Base-by-base conservation (phyloP, 495 filamentous ascomycete species). In the Cercophora sp. region DNA sequence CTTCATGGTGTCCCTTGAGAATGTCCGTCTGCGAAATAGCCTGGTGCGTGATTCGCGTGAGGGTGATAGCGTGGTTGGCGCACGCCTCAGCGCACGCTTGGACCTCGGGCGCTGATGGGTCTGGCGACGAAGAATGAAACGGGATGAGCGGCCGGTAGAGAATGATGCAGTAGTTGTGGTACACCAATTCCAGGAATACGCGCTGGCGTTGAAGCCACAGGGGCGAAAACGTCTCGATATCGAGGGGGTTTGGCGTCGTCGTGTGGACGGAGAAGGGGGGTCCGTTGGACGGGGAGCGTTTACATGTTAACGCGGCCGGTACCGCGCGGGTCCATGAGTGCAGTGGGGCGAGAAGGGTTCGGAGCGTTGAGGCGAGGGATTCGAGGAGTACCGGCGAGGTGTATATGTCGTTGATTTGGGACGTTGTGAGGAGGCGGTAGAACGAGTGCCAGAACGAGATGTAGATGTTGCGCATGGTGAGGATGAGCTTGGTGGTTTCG, bases 21-120 rank as follows among this genome's bases (percentile, higher is more conserved):
- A 80, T 56, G 11, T 64, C 56, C 4, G 76, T 78, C 18, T 65
- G 59, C 0, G 63, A 57, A 6, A 82, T 56, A 1, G 75, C 57
- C 51, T 83, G 79, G 47, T 76, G 69, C 24, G 73, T 69, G 5
- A 81, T 77, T 11, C 65, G 60, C 1, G 75, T 81, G n/a, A 74
- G 53, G 5, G 71, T 65, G 19, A 79, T 73, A 5, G 77, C 77
- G 53, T 82, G 78, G 15, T 56, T 58, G 40, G 63, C 70, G 49
- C 76, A 78, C 19, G 51, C 55, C 1, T 63, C 57, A 1, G 72
- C 69, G 35, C 66, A 54, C 18, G 46, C 29, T 10, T 22, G 24
- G 15, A 18, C n/a, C 6, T 15, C 18, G 9, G 25, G 20, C 24
- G 20, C 41, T 52, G 3, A 13, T 5, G 15, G 20, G 20, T 11